Evolutionary conservation across 352 stramenopile genomes (phyloP), one percentile per base, ranked within the genome.

Genomic region (Blastocystis sp.): DNA sequence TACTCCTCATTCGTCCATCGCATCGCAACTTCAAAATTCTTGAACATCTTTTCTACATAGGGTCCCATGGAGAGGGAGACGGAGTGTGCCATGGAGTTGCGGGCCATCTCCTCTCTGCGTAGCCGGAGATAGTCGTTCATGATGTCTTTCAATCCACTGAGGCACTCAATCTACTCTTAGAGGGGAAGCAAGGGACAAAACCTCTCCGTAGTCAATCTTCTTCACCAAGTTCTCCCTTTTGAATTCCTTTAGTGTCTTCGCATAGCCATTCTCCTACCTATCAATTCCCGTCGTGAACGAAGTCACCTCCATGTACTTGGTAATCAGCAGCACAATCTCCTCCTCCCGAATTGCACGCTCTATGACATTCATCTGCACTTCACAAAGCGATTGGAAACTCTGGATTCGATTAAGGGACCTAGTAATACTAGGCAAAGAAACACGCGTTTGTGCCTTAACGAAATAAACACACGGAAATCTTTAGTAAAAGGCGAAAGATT

Each of bases 401-500:
- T 56, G 48, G 14, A 56, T 79, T 62, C 34, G 62, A 43, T 79
- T 48, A 79, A 40, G 21, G 40, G 40, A 65, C 69, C 69, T 79
- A 53, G 52, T 79, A 17, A 79, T 79, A 79, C 52, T 53, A 79
- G 69, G 69, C 48, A 62, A 79, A 79, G 41, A 79, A 79, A 79
- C 48, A 79, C 34, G 45, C n/a, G 62, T 62, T 61, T 79, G 69
- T 79, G 69, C 69, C 69, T 79, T 79, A 43, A 79, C 41, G 69
- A 79, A 79, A 79, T 48, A 62, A 62, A 79, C 69, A 79, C 69
- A 79, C 69, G 69, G 69, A 79, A 79, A 79, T 79, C 69, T 79
- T 79, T 79, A 79, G 69, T 79, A 79, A 79, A 79, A 79, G 69
- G 69, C 69, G 69, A 79, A 79, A 79, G 69, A 79, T 79, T 79